Evolutionary conservation across 768 basidiomycete species (phyloP).

Genomic region (Leccinum fibrillosum): DNA sequence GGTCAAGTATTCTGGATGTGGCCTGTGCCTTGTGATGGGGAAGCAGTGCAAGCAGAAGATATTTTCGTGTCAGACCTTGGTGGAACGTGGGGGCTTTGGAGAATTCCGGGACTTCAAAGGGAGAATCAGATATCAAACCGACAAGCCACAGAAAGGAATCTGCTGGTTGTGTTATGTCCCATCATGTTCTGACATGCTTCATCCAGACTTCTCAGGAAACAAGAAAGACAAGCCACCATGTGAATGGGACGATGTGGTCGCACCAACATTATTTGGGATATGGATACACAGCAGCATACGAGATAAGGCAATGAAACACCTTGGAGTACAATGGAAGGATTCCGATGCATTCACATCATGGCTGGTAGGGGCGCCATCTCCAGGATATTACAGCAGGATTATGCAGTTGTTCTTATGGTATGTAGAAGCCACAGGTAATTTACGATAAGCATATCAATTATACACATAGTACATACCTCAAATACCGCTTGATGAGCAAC

Average conservation of each 20-base stretch:
- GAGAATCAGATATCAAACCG: no score
- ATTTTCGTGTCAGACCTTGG: not conserved
- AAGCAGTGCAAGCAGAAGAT: not conserved
- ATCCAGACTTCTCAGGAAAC: not conserved
- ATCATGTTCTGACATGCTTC: not conserved
- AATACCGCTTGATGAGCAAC: no score
- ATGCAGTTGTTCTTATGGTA: no score
- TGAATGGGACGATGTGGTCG: not conserved
- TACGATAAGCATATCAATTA: no score
- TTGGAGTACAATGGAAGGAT: no score
- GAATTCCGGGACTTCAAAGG: no score
- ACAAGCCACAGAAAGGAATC: not conserved
- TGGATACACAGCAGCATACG: not conserved
- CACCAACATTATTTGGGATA: not conserved
- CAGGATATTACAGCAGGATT: no score
- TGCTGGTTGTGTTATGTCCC: not conserved
- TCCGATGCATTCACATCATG: no score
- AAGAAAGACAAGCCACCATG: not conserved
- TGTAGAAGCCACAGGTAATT: no score
- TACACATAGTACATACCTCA: no score
- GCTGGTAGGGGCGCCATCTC: no score
- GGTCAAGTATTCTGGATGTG: not conserved
- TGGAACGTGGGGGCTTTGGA: not conserved
- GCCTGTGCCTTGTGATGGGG: not conserved
- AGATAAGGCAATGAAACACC: no score